A percentile compares a stretch with the other conserved stretches of the same genome.
These are phyloP conservation scores for Leptodermis oblonga DNA, from an alignment of 257 asterid genomes.

Conservation along the genomic window DNA sequence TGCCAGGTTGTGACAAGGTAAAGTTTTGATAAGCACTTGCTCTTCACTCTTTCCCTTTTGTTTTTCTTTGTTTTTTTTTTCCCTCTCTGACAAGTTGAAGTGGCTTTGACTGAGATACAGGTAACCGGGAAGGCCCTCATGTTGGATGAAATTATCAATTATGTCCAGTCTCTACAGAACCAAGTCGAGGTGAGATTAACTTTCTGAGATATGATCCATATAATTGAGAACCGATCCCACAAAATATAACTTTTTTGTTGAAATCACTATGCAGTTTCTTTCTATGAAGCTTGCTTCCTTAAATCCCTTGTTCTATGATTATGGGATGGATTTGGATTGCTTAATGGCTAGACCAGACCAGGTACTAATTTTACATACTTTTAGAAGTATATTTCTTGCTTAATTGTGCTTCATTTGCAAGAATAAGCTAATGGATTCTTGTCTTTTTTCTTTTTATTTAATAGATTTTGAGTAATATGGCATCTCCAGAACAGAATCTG, in stretches of 20 bases:
- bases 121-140: conserved; percentile 92
- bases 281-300: conserved; percentile 85
- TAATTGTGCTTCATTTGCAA: background rate
- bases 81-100: conserved; percentile 27
- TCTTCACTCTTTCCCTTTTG: background rate
- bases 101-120: conserved; percentile 48
- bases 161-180: conserved; percentile 82
- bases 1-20: conserved; percentile 91
- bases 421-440: background rate
- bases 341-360: conserved; percentile 55
- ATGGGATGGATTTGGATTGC: conserved; percentile 64
- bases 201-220: background rate
- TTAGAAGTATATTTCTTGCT: background rate
- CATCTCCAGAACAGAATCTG: conserved; percentile 31
- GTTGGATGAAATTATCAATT: conserved; percentile 90
- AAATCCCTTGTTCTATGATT: conserved; percentile 62
- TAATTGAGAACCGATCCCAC: background rate
- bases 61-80: conserved; percentile 11
- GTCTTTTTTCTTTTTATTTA: background rate
- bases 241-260: background rate
- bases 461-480: conserved; percentile 45
- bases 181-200: conserved; percentile 69
- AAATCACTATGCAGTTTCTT: conserved; percentile 51
- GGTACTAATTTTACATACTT: conserved; percentile 25
- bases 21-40: conserved; percentile 16